phyloP scores from a whole-genome alignment of 140 eudicot genomes.

The Ambrosia hybrid region DNA sequence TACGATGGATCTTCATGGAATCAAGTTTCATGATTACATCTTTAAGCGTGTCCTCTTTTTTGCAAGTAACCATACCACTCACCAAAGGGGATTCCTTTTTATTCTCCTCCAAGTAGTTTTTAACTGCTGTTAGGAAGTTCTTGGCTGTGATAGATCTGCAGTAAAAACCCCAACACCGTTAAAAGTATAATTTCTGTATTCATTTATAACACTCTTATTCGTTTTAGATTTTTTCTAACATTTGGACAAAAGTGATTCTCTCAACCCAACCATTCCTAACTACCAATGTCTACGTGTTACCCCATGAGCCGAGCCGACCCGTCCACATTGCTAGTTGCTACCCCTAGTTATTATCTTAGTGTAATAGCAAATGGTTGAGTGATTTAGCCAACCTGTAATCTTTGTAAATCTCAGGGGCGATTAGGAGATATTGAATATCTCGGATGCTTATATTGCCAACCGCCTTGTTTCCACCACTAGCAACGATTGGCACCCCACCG shows the following conservation, averaged over 20 bases:
- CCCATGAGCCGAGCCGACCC: no score
- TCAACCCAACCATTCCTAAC: neutral
- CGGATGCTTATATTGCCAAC: conserved; percentile 73
- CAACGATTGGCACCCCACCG: conserved; percentile 86
- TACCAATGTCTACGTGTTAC: no score
- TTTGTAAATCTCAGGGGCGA: conserved; percentile 53
- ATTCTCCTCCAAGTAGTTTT: conserved; percentile 55
- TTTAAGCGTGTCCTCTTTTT: conserved; percentile 53
- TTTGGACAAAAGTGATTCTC: neutral
- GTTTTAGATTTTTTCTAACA: neutral
- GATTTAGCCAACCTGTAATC: conserved; percentile 50
- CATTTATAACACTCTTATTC: neutral
- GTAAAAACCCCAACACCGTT: conserved; percentile 3
- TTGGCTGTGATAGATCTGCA: conserved; percentile 89
- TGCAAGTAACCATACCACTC: conserved; percentile 74
- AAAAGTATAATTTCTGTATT: neutral
- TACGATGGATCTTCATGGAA: conserved; percentile 75
- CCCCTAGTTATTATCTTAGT: conserved; percentile 7
- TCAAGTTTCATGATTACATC: conserved; percentile 78
- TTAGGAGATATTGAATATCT: conserved; percentile 55
- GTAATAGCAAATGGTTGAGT: conserved; percentile 1
- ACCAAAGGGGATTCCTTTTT: conserved; percentile 39
- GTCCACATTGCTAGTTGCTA: neutral
- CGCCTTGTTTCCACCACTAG: conserved; percentile 69
- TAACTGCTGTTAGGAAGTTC: conserved; percentile 78